A percentile compares a stretch with the other conserved stretches of the same genome.
Evolutionary conservation across 169 alveolate species (phyloP).

Genomic region (Plasmodium coatneyi): DNA sequence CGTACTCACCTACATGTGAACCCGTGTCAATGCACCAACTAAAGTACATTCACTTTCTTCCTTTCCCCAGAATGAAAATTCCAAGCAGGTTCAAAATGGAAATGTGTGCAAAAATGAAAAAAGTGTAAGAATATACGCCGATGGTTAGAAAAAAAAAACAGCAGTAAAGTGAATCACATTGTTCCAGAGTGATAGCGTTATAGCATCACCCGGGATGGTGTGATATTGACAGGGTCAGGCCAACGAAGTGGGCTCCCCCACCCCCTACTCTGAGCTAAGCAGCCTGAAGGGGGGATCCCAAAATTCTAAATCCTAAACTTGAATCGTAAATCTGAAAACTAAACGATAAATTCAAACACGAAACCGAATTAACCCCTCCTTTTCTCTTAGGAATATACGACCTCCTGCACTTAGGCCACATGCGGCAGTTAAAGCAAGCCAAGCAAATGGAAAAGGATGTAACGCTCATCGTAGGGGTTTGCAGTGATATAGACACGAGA

Average conservation of each 20-base stretch:
- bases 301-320: no score
- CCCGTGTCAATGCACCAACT: not conserved
- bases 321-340: no score
- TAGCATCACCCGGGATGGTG: not conserved
- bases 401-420: conserved; percentile 97
- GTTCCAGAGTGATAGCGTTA: not conserved
- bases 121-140: conserved; percentile 68
- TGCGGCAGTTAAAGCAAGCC: conserved; percentile 96
- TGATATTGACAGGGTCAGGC: not conserved
- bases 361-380: not conserved
- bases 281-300: no score
- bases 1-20: not conserved
- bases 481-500: conserved; percentile 96
- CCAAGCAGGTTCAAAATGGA: not conserved
- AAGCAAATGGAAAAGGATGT: conserved; percentile 94
- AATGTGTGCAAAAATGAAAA: conserved; percentile 7
- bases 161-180: not conserved
- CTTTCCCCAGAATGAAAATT: conserved; percentile 17
- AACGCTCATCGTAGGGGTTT: conserved; percentile 95
- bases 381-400: conserved; percentile 93
- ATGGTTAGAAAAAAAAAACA: conserved; percentile 49
- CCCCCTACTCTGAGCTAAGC: not conserved
- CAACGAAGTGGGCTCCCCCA: not conserved
- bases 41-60: not conserved
- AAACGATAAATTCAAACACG: no score